A percentile compares a stretch with the other conserved stretches of the same genome.
phyloP scores from a whole-genome alignment of 2,329 filamentous ascomycete species.

The Colletotrichum orchidophilum region DNA sequence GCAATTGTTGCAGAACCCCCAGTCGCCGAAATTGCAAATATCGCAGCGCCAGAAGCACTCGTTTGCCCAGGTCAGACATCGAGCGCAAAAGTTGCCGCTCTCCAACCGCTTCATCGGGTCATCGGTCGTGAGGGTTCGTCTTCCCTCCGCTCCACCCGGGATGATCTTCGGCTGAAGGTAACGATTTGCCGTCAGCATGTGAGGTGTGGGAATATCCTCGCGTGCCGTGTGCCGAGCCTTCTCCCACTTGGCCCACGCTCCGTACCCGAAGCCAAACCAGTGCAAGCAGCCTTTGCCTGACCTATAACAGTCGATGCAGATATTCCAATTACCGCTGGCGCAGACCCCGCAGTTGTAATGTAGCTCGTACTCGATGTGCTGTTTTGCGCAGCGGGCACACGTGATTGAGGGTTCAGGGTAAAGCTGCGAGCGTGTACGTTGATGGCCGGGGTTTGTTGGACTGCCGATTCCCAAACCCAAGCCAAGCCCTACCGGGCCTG shows the following conservation, averaged over 20 bases:
- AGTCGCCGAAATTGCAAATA: slow-evolving; percentile 88
- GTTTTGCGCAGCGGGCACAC: slow-evolving; percentile 76
- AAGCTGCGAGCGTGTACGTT: slow-evolving; percentile 56
- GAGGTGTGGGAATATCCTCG: slow-evolving; percentile 56
- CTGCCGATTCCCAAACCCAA: slow-evolving; percentile 44
- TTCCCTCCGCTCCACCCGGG: slow-evolving; percentile 63
- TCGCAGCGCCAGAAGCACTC: slow-evolving; percentile 92
- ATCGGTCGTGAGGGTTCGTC: slow-evolving; percentile 69
- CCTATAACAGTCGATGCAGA: slow-evolving; percentile 86
- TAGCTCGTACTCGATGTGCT: slow-evolving; percentile 83
- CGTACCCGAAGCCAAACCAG: slow-evolving; percentile 88
- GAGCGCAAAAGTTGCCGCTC: slow-evolving; percentile 85
- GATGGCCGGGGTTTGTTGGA: slow-evolving; percentile 47
- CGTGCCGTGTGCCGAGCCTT: slow-evolving; percentile 53
- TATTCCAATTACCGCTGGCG: slow-evolving; percentile 75
- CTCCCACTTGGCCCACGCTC: slow-evolving; percentile 75
- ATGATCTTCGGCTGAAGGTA: slow-evolving; percentile 60
- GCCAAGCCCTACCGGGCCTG: slow-evolving; percentile 40
- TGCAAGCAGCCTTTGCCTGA: slow-evolving; percentile 79
- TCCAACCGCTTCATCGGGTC: slow-evolving; percentile 76
- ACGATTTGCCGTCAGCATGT: slow-evolving; percentile 67
- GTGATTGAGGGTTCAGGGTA: slow-evolving; percentile 77
- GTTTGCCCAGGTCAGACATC: slow-evolving; percentile 78
- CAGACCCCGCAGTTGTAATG: slow-evolving; percentile 86
- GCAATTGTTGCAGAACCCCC: slow-evolving; percentile 91